phyloP scores from a whole-genome alignment of 192 early-diverging fungal genomes.

The Gigaspora rosea region DNA sequence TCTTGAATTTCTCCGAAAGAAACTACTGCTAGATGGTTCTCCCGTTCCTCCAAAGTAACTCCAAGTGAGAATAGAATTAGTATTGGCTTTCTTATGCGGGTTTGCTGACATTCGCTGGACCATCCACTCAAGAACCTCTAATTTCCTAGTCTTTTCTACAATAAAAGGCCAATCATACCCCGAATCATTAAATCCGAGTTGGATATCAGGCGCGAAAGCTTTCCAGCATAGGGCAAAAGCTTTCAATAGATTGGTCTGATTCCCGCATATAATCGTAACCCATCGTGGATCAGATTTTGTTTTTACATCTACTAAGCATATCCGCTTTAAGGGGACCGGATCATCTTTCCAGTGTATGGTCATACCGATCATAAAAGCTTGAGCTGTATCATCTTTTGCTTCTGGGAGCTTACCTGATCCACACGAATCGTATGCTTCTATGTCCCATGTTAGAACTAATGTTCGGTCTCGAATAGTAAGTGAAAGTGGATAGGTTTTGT shows the following conservation, averaged over 20 bases:
- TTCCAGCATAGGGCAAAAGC: conserved; percentile 12
- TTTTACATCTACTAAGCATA: too few relatives aligned
- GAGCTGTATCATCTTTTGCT: not conserved
- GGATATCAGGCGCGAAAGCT: not conserved
- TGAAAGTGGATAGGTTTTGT: too few relatives aligned
- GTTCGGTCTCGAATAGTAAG: too few relatives aligned
- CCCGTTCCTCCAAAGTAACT: too few relatives aligned
- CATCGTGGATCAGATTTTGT: not conserved
- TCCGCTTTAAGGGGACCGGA: not conserved
- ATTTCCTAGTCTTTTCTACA: not conserved
- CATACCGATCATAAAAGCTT: not conserved
- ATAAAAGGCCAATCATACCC: not conserved
- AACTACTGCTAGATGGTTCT: too few relatives aligned
- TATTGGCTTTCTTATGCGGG: too few relatives aligned
- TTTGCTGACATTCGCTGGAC: too few relatives aligned
- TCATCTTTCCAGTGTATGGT: conserved; percentile 20
- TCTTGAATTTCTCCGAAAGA: too few relatives aligned
- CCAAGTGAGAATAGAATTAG: too few relatives aligned
- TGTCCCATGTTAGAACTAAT: conserved; percentile 27
- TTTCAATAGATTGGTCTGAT: conserved; percentile 5
- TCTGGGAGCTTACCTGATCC: not conserved
- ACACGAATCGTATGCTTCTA: not conserved
- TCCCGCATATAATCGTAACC: conserved; percentile 9
- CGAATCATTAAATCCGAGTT: too few relatives aligned
- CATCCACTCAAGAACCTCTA: not conserved